Evolutionary conservation across 805 yeast genomes (phyloP), one percentile per base, ranked within the genome.

Genomic region (Starmerella sirachaensis): DNA sequence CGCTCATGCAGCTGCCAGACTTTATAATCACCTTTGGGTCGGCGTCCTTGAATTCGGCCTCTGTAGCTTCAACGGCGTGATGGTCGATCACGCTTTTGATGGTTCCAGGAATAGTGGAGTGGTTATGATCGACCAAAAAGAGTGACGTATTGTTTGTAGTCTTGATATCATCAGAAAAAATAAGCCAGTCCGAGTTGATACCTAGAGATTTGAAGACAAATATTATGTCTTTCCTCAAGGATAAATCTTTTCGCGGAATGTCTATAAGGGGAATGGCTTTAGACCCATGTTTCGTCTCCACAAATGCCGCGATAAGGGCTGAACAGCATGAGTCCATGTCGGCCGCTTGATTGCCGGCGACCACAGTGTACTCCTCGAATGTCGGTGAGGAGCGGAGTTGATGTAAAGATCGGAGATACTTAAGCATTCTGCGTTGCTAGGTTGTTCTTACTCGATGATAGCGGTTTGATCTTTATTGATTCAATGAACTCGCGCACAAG

Each of bases 321-420:
- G 78, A 69, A 2, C 83, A 70, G 22, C 85, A 78, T 0, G 96
- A 86, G 57, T 88, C 98, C 61, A 91, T 62, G 57, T 88, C 85
- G 0, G 91, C 86, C 4, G 91, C 72, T 51, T 84, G 91, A 53
- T 85, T 85, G 1, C 96, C 96, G 0, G 78, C 62, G 0, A 78
- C 86, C 17, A 78, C 39, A 4, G 50, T 18, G 17, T 22, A 30
- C 5, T 33, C 42, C 3, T 31, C 5, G 18, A 16, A 7, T 3
- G 33, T 18, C 2, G 31, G 6, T 16, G 35, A 18, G 21, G 13
- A 11, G n/a, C 31, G 31, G 5, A 29, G 17, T 26, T 27, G 35
- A 21, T 34, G 35, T 18, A 36, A 34, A 4, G 37, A 18, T 10
- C 33, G 29, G 14, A 43, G 30, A 14, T 43, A 43, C n/a, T 37